Base-by-base conservation (phyloP, 1,284 basidiomycete species). In the Polyporus tsugae region DNA sequence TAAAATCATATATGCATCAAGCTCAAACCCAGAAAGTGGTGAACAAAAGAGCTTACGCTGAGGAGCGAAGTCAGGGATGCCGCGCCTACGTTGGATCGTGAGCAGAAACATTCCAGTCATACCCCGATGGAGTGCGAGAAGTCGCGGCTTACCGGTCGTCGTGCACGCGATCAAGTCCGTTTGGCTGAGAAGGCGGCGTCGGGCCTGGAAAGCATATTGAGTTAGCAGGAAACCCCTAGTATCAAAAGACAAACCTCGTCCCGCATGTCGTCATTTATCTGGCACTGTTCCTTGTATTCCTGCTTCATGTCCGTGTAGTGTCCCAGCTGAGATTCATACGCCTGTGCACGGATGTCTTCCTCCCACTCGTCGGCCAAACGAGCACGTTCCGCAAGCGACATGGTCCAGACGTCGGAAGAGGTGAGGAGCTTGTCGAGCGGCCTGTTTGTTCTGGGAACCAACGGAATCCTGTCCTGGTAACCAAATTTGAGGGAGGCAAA, bases 111-210 rank as follows among this genome's bases (percentile, higher is more conserved):
- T 19, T 7, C 6, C 11, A 13, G n/a, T n/a, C n/a, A n/a, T n/a
- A n/a, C n/a, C n/a, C n/a, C n/a, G n/a, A n/a, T n/a, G n/a, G n/a
- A n/a, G n/a, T n/a, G n/a, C n/a, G n/a, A n/a, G n/a, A 29, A 6
- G 29, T 6, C 6, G 19, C n/a, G 44, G 67, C 74, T 25, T 70
- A 85, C 87, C 87, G 17, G 88, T 92, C 0, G 91, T 93, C 0
- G 91, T 93, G 68, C 90, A 91, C 6, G 89, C 92, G 62, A 93
- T 86, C 17, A 93, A 82, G 72, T 91, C 85, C 0, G 85, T 81
- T 15, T 83, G 77, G 25, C 77, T 74, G 1, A 91, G 80, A 1
- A 90, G 79, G 17, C 70, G 67, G 7, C 74, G 69, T 4, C 74
- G 72, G 41, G 53, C 68, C 74, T 75, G 10, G 9, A 10, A 9